phyloP scores from a whole-genome alignment of 176 grass and related monocot genomes.

The Paspalum notatum region DNA sequence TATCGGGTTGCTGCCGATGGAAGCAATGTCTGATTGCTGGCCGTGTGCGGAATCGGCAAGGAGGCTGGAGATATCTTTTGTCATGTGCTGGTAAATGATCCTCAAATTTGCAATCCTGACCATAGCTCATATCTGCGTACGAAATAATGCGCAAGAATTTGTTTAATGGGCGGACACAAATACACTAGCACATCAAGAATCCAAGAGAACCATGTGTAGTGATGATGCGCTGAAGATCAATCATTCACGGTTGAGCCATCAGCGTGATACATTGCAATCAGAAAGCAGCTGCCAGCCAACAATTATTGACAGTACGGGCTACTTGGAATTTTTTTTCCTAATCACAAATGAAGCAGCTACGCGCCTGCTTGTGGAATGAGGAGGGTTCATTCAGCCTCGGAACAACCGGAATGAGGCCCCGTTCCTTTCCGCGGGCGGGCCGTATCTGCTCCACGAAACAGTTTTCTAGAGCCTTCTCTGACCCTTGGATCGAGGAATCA shows the following conservation, averaged over 20 bases:
- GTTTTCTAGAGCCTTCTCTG: no score
- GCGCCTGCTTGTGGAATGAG: not conserved
- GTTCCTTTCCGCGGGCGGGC: no score
- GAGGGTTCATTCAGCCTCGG: not conserved
- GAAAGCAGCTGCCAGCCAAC: not conserved
- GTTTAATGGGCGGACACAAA: not conserved
- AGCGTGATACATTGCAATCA: not conserved
- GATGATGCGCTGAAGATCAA: not conserved
- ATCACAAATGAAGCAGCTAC: slow-evolving; percentile 26
- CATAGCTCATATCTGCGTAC: not conserved
- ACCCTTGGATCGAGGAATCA: no score
- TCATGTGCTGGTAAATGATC: not conserved
- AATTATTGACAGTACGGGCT: slow-evolving; percentile 30
- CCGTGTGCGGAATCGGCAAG: not conserved
- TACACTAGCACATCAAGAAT: not conserved
- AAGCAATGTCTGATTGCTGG: not conserved
- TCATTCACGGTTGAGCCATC: not conserved
- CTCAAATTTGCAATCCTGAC: slow-evolving; percentile 24
- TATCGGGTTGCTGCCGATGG: slow-evolving; percentile 21
- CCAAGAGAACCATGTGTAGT: not conserved
- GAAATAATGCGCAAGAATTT: not conserved
- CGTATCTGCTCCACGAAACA: no score
- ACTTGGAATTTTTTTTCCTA: not conserved
- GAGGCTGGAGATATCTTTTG: not conserved
- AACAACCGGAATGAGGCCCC: not conserved